Conservation (phyloP, 2,329 filamentous ascomycete species). For the Cercospora sojina region DNA sequence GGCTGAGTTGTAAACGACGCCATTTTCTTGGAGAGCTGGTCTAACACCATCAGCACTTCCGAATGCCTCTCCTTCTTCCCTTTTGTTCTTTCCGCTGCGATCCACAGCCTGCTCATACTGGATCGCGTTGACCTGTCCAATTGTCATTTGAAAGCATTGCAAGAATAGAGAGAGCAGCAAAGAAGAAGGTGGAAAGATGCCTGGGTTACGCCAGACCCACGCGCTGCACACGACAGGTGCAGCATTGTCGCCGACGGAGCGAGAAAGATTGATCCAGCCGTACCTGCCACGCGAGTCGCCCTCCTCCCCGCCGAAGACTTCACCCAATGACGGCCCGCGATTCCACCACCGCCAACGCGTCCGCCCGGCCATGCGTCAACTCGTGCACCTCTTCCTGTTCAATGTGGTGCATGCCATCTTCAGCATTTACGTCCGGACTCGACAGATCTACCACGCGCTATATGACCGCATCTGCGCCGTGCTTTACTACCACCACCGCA, state of each 20-base stretch:
- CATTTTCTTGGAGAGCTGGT: constrained; percentile 1
- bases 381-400: constrained; percentile 65
- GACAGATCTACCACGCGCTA: constrained; percentile 76
- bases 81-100: neutral
- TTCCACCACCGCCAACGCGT: constrained; percentile 33
- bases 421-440: constrained; percentile 79
- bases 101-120: neutral
- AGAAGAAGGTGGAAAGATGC: constrained; percentile 29
- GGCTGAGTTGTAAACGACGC: constrained; percentile 7
- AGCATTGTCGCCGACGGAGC: constrained; percentile 31
- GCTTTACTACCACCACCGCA: constrained; percentile 92
- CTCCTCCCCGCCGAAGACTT: constrained; percentile 11
- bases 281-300: constrained; percentile 35
- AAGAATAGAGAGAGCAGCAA: neutral
- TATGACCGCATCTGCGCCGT: constrained; percentile 76
- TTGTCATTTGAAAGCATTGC: neutral
- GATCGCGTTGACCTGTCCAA: neutral
- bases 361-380: constrained; percentile 32
- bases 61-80: neutral
- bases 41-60: neutral
- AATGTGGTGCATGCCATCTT: constrained; percentile 75
- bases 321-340: constrained; percentile 18
- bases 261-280: constrained; percentile 36
- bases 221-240: constrained; percentile 35
- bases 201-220: constrained; percentile 30